A percentile compares a stretch with the other conserved stretches of the same genome.
These are phyloP conservation scores for Curvularia spicifera DNA, from an alignment of 2,329 filamentous ascomycete species.

Conservation along the genomic window DNA sequence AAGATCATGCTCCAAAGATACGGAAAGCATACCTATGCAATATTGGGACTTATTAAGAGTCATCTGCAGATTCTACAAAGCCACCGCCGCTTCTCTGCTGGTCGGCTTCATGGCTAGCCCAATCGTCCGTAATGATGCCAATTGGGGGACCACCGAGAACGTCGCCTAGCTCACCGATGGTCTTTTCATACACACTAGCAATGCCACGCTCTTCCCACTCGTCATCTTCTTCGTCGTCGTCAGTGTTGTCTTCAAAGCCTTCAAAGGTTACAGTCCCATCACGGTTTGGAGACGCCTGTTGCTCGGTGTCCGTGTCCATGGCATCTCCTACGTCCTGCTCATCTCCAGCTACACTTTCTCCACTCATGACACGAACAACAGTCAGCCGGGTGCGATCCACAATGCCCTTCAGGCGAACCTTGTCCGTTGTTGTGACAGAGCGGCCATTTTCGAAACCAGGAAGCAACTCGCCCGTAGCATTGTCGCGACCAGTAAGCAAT, in stretches of 20 bases:
- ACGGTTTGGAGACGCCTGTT: conserved; percentile 28
- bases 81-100: conserved; percentile 20
- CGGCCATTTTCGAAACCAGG: conserved; percentile 72
- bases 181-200: conserved; percentile 79
- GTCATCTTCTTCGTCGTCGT: conserved; percentile 54
- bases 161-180: conserved; percentile 75
- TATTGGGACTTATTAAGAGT: conserved; percentile 13
- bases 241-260: conserved; percentile 53
- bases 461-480: conserved; percentile 68
- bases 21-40: neutral
- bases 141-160: conserved; percentile 62
- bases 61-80: conserved; percentile 24
- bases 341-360: conserved; percentile 54
- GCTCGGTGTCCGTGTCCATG: conserved; percentile 43
- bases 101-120: conserved; percentile 17
- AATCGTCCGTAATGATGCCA: conserved; percentile 55
- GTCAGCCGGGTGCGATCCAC: conserved; percentile 76
- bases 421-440: conserved; percentile 79
- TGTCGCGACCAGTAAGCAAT: conserved; percentile 71
- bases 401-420: conserved; percentile 83
- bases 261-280: conserved; percentile 38
- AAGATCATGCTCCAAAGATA: neutral
- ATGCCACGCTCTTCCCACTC: conserved; percentile 36
- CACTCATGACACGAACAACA: conserved; percentile 72
- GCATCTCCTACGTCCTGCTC: conserved; percentile 29